These are phyloP conservation scores for Tillandsia fasciculata DNA, from an alignment of 176 grass and related monocot species.

Conservation along the genomic window DNA sequence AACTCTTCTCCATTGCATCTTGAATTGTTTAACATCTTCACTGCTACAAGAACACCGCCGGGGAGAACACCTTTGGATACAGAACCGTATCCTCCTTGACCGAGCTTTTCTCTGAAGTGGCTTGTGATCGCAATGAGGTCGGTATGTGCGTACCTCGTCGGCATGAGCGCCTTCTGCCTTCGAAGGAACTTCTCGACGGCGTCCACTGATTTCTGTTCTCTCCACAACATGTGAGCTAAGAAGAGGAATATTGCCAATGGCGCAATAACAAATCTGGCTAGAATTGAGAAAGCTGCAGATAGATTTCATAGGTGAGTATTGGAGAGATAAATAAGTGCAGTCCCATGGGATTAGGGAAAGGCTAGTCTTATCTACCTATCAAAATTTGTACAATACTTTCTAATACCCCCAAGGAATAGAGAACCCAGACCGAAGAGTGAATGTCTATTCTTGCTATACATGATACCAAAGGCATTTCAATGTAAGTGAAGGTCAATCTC, in stretches of 20 bases:
- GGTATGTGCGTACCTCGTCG: constrained; percentile 26
- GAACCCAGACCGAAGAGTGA: background rate
- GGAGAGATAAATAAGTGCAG: too few relatives aligned
- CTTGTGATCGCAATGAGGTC: constrained; percentile 42
- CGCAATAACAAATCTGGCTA: constrained; percentile 13
- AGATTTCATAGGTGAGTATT: too few relatives aligned
- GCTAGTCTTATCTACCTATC: background rate
- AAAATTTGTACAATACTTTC: background rate
- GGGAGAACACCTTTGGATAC: constrained; percentile 33
- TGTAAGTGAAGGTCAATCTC: too few relatives aligned
- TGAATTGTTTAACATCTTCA: constrained; percentile 26
- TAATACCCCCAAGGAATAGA: background rate
- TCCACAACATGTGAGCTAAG: constrained; percentile 30
- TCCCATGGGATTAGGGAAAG: background rate
- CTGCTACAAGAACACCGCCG: background rate
- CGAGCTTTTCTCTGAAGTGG: constrained; percentile 39
- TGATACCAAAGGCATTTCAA: too few relatives aligned
- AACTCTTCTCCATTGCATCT: constrained; percentile 48
- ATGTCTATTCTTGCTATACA: too few relatives aligned
- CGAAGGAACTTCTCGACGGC: constrained; percentile 38
- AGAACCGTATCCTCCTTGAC: constrained; percentile 35
- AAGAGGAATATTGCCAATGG: constrained; percentile 14
- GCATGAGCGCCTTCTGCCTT: constrained; percentile 19
- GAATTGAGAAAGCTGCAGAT: background rate
- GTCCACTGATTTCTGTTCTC: too few relatives aligned